Percentiles rank a stretch among this genome's conserved stretches.
Evolutionary conservation across 768 basidiomycete genomes (phyloP).

Genomic region (Boletus coccyginus): DNA sequence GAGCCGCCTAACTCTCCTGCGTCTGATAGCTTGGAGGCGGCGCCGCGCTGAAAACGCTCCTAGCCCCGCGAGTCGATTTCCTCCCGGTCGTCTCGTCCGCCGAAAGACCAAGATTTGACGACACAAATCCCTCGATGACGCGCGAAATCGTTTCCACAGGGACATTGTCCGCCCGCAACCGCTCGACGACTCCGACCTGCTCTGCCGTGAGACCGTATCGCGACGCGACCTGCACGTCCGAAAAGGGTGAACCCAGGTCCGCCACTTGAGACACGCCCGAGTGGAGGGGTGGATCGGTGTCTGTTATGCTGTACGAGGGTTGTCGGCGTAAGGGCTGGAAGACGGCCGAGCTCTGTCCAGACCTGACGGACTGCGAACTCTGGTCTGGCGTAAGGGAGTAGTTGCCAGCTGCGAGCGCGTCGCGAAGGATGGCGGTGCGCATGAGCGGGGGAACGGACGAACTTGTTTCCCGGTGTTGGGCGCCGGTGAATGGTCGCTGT

Average conservation of each 20-base stretch:
- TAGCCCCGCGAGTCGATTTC: not conserved
- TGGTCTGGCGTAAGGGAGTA: not conserved
- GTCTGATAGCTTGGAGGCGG: conserved; percentile 23
- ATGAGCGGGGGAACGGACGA: not conserved
- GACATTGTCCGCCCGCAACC: conserved; percentile 2
- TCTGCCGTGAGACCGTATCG: conserved; percentile 8
- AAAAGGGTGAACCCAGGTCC: not conserved
- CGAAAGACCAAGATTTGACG: not conserved
- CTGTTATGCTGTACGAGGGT: not conserved
- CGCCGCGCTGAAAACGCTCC: conserved; percentile 3
- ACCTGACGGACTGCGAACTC: not conserved
- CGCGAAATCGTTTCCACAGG: conserved; percentile 17
- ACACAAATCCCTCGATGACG: conserved; percentile 10
- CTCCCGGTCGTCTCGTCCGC: not conserved
- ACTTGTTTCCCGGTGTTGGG: not conserved
- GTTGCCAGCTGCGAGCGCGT: conserved; percentile 4
- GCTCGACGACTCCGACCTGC: conserved; percentile 14
- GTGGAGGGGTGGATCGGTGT: not conserved
- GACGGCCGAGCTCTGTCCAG: not conserved
- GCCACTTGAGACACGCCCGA: not conserved
- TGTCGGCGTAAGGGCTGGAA: conserved; percentile 7
- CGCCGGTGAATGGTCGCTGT: not conserved
- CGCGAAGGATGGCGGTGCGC: conserved; percentile 14
- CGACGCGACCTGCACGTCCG: not conserved
- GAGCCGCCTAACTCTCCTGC: not conserved